Evolutionary conservation across 345 rosid species (phyloP).

Genomic region (Euphorbia pulcherrima): DNA sequence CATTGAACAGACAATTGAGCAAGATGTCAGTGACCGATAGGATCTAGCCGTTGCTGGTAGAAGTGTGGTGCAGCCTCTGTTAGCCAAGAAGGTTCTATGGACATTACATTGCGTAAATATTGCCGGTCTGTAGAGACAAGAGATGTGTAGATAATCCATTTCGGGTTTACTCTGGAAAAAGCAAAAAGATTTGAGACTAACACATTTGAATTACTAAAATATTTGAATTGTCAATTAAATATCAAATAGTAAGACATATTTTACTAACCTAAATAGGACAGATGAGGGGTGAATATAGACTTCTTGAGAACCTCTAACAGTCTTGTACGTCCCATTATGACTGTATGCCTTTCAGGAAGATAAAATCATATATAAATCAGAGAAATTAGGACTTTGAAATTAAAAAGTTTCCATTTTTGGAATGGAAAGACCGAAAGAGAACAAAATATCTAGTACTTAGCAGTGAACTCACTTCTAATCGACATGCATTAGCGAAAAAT

Average conservation of each 20-base stretch:
- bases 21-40: conserved; percentile 6
- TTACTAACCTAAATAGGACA: conserved; percentile 75
- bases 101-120: conserved; percentile 74
- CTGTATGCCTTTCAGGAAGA: conserved; percentile 50
- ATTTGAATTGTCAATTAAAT: neutral
- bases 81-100: conserved; percentile 79
- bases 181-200: neutral
- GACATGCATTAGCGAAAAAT: conserved; percentile 87
- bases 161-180: conserved; percentile 77
- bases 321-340: conserved; percentile 77
- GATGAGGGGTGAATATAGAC: conserved; percentile 89
- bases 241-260: neutral
- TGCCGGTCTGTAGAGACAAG: conserved; percentile 84
- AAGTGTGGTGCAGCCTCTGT: conserved; percentile 80
- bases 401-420: neutral
- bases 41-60: conserved; percentile 40
- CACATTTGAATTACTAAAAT: neutral
- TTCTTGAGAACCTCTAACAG: conserved; percentile 82
- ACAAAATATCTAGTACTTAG: no score
- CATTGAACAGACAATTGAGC: neutral
- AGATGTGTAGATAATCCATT: conserved; percentile 80
- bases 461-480: conserved; percentile 51
- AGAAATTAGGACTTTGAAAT: neutral
- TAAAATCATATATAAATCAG: conserved; percentile 8
- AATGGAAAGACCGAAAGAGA: no score